These are phyloP conservation scores for Hypoxylon subgilvum DNA, from an alignment of 495 filamentous ascomycete species.

Conservation along the genomic window DNA sequence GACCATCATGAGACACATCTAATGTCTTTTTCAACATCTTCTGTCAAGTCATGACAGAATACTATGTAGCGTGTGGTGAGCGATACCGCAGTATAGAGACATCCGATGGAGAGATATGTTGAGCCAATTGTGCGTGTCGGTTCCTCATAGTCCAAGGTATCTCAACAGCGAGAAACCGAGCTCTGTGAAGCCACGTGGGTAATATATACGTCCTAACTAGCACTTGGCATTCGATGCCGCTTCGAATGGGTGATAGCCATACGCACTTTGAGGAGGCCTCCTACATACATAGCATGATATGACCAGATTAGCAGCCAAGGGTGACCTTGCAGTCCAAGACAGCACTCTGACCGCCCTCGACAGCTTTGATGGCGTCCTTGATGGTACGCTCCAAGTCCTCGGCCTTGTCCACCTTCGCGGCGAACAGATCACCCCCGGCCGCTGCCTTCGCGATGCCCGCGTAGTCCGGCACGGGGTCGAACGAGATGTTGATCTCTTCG, in stretches of 20 bases:
- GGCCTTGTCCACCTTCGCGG: conserved; percentile 66
- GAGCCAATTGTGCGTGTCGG: too few species aligned
- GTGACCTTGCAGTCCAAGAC: conserved; percentile 65
- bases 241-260: neutral
- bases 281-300: neutral
- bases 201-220: too few species aligned
- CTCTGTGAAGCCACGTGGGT: too few species aligned
- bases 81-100: too few species aligned
- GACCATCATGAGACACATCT: too few species aligned
- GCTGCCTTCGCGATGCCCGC: conserved; percentile 90
- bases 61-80: too few species aligned
- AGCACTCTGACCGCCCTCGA: conserved; percentile 69
- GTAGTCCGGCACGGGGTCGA: conserved; percentile 86
- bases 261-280: neutral
- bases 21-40: too few species aligned
- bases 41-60: too few species aligned
- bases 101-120: too few species aligned
- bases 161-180: too few species aligned
- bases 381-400: conserved; percentile 66
- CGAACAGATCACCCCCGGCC: conserved; percentile 73
- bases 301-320: conserved; percentile 41
- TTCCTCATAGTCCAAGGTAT: too few species aligned
- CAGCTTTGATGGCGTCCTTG: conserved; percentile 69
- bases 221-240: too few species aligned
- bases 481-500: conserved; percentile 87